Conservation (phyloP, 495 filamentous ascomycete species). For the Neurospora sp. region DNA sequence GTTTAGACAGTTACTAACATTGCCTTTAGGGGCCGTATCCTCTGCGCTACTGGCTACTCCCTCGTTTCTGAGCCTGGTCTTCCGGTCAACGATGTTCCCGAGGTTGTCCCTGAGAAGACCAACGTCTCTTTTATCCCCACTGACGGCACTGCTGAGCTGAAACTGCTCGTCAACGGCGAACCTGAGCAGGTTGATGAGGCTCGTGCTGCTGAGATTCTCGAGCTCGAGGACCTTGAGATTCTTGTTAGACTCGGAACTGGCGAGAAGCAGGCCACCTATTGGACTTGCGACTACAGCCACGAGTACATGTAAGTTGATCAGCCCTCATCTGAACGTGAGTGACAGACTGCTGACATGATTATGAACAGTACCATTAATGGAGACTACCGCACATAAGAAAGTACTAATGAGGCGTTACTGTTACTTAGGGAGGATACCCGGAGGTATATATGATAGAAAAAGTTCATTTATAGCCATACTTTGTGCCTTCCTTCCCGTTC, state of each 20-base stretch:
- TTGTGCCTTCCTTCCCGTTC: not conserved
- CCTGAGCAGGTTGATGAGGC: constrained; percentile 85
- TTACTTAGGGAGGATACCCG: not conserved
- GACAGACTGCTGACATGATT: constrained; percentile 5
- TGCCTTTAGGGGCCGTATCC: constrained; percentile 60
- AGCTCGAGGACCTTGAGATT: constrained; percentile 78
- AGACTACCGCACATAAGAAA: constrained; percentile 66
- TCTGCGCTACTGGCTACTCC: constrained; percentile 90
- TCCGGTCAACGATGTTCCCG: constrained; percentile 42
- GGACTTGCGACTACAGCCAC: constrained; percentile 97
- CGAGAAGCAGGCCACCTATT: constrained; percentile 69
- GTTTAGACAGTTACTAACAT: constrained; percentile 3
- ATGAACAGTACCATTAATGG: constrained; percentile 66
- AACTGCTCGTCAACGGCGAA: constrained; percentile 82
- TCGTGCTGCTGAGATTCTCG: constrained; percentile 69
- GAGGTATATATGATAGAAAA: constrained; percentile 1
- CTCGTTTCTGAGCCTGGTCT: constrained; percentile 53
- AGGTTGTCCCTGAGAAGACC: constrained; percentile 71
- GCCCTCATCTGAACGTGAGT: not conserved
- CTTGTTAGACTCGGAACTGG: constrained; percentile 63
- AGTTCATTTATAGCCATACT: not conserved
- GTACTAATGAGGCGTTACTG: not conserved
- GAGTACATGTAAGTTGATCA: constrained; percentile 61
- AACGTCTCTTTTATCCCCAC: constrained; percentile 86
- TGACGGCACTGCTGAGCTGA: constrained; percentile 71